Conservation (phyloP, 2,329 filamentous ascomycete genomes). For the Bipolaris victoriae region DNA sequence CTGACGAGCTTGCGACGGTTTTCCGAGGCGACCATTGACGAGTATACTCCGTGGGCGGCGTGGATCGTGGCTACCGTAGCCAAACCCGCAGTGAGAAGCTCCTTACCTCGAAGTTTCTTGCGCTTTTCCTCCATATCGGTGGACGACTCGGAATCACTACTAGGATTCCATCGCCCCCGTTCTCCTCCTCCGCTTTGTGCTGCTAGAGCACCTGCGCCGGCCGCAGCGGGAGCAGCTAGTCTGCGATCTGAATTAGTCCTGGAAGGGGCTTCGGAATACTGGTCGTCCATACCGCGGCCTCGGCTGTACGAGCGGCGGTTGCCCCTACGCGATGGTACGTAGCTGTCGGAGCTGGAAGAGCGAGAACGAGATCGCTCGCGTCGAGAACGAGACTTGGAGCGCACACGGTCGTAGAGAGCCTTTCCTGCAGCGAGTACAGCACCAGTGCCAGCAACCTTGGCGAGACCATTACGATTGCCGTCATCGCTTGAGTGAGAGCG, state of each 20-base stretch:
- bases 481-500: conserved; percentile 55
- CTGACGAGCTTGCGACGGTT: conserved; percentile 64
- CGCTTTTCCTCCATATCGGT: conserved; percentile 67
- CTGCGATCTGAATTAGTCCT: conserved; percentile 48
- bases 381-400: conserved; percentile 59
- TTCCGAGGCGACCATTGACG: conserved; percentile 68
- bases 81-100: conserved; percentile 69
- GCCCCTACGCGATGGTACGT: conserved; percentile 56
- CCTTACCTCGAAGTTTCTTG: conserved; percentile 70
- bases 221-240: conserved; percentile 46
- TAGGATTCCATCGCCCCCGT: conserved; percentile 29
- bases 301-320: conserved; percentile 49
- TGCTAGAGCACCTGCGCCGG: conserved; percentile 46
- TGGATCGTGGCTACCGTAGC: conserved; percentile 73
- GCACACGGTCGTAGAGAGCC: conserved; percentile 61
- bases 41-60: conserved; percentile 69
- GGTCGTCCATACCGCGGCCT: conserved; percentile 54
- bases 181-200: conserved; percentile 29
- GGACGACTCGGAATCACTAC: conserved; percentile 58
- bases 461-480: conserved; percentile 52
- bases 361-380: conserved; percentile 47
- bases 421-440: conserved; percentile 59
- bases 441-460: conserved; percentile 57
- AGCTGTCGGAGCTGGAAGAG: conserved; percentile 57
- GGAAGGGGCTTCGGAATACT: conserved; percentile 46